A percentile compares a stretch with the other conserved stretches of the same genome.
These are phyloP conservation scores for Cyclostephanos tholiformis DNA, from an alignment of 108 stramenopile genomes.

Conservation along the genomic window DNA sequence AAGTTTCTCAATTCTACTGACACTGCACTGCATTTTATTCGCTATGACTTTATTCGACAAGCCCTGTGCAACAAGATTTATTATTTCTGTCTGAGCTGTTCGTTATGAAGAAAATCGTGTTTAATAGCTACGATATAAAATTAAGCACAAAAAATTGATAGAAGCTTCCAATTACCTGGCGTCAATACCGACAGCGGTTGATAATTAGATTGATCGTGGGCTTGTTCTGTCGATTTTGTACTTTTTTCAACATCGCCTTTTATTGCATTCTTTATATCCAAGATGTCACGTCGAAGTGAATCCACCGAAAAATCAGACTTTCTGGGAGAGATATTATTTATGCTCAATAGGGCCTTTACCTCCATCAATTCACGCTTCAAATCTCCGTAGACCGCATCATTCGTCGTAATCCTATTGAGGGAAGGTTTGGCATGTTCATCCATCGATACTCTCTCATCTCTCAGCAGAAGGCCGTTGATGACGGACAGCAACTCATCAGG, in stretches of 20 bases:
- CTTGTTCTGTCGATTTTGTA: background rate
- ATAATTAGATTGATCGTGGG: background rate
- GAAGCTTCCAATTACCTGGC: background rate
- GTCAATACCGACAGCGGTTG: background rate
- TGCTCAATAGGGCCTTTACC: slow-evolving; percentile 60
- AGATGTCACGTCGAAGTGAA: slow-evolving; percentile 24
- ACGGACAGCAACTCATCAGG: slow-evolving; percentile 82
- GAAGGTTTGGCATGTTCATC: background rate
- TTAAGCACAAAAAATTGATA: background rate
- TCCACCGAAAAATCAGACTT: slow-evolving; percentile 1
- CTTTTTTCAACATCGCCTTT: slow-evolving; percentile 8
- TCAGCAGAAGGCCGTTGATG: slow-evolving; percentile 58
- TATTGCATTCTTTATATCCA: slow-evolving; percentile 32
- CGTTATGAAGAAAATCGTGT: background rate
- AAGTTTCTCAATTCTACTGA: slow-evolving; percentile 55
- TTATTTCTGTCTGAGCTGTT: slow-evolving; percentile 56
- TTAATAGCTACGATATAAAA: background rate
- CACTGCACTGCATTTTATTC: slow-evolving; percentile 32
- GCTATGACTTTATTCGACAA: slow-evolving; percentile 77
- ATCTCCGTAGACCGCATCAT: slow-evolving; percentile 34
- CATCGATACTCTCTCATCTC: slow-evolving; percentile 20
- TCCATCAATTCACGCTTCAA: slow-evolving; percentile 62
- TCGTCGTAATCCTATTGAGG: slow-evolving; percentile 3
- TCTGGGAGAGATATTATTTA: background rate
- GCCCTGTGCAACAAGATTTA: slow-evolving; percentile 63